Base-by-base conservation (phyloP, 345 rosid species). In the Chamaenerion angustifolium region DNA sequence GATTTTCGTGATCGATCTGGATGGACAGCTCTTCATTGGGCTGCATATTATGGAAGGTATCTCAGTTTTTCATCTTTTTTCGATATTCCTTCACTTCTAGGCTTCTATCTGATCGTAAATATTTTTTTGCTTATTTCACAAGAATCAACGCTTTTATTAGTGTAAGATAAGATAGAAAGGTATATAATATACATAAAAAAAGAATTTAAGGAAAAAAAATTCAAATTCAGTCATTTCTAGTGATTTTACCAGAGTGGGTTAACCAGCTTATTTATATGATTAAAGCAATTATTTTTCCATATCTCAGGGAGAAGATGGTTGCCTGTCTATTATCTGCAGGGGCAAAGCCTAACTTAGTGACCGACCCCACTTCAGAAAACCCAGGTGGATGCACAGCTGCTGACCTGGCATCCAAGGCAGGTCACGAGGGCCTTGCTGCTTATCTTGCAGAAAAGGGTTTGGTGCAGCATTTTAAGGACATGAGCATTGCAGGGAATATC, bases 21-120 rank as follows among this genome's bases (percentile, higher is more conserved):
- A 27, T 92, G 96, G 96, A 92, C 98, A 42, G 94, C 98, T 58
- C 94, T 92, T 67, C 98, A 92, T 59, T 92, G 98, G 98, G 98
- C 98, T 51, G 96, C 98, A 50, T 73, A 68, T 70, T 60, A 54
- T 54, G 96, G 98, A 58, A 82, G 86, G 98, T 86, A 68, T 25
- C 49, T 11, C 4, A 4, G 1, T 0, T 11, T 48, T 27, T 12
- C n/a, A 18, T 0, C 7, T 10, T 48, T 45, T 19, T 7, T 17
- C n/a, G 35, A 17, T 0, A 18, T 19, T 18, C 14, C 14, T 7
- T 18, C 9, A 5, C 11, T 17, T 18, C 6, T 12, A 4, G 2
- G 17, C 27, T 48, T 49, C 17, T 12, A 23, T 23, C 27, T 23
- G 27, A 5, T n/a, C n/a, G n/a, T n/a, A 21, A 21, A 21, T 21